These are phyloP conservation scores for Colletotrichum sp. DNA, from an alignment of 2,329 filamentous ascomycete genomes.

Conservation along the genomic window DNA sequence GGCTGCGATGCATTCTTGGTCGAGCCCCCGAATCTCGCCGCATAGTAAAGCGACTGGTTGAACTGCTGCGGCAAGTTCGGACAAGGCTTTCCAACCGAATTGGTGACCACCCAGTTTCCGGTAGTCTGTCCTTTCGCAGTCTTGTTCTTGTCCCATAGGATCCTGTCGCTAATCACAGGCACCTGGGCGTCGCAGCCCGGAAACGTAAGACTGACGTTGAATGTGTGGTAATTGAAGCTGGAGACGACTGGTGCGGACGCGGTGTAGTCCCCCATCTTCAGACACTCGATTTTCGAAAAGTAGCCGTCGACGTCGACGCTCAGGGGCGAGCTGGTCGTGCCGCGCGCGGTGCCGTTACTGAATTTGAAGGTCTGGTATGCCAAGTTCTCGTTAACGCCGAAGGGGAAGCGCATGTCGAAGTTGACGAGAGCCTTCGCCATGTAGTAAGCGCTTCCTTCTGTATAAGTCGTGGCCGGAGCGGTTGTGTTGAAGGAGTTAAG, in stretches of 20 bases:
- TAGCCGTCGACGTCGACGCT: neutral
- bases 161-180: neutral
- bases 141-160: neutral
- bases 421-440: neutral
- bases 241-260: neutral
- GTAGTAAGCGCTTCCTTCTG: neutral
- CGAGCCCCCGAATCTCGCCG: neutral
- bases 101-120: neutral
- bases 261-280: neutral
- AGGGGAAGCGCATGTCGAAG: neutral
- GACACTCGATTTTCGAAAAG: neutral
- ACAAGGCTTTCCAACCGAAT: neutral
- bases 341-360: neutral
- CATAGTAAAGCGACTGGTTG: neutral
- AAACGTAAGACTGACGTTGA: neutral
- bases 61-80: neutral
- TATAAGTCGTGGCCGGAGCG: neutral
- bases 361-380: neutral
- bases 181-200: neutral
- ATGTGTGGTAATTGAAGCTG: neutral
- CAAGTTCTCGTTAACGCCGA: neutral
- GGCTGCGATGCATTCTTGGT: neutral
- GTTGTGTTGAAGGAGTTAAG: neutral
- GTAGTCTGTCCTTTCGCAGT: neutral
- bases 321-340: neutral